Conservation (phyloP, 1,284 basidiomycete species). For the Caloboletus firmus region DNA sequence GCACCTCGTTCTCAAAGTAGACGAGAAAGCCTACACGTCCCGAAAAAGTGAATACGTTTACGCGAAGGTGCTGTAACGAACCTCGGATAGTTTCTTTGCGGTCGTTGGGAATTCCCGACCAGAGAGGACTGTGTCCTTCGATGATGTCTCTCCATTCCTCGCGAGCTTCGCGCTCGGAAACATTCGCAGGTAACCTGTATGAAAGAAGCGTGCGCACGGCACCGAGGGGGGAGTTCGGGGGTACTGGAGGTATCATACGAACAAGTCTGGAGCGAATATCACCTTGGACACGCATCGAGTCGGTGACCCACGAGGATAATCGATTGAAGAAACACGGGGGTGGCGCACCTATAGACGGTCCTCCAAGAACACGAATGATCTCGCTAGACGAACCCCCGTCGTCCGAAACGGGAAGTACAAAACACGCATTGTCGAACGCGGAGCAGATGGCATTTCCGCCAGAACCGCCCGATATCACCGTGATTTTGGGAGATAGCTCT, state of each 20-base stretch:
- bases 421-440: slow-evolving; percentile 69
- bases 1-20: slow-evolving; percentile 84
- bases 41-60: not conserved
- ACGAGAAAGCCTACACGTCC: slow-evolving; percentile 74
- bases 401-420: slow-evolving; percentile 81
- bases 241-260: slow-evolving; percentile 71
- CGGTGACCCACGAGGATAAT: slow-evolving; percentile 8
- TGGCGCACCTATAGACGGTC: slow-evolving; percentile 71
- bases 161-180: slow-evolving; percentile 73
- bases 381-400: slow-evolving; percentile 85
- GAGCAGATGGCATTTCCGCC: slow-evolving; percentile 79
- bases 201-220: slow-evolving; percentile 77
- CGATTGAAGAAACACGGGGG: not conserved
- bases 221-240: slow-evolving; percentile 57
- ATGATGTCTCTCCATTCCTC: slow-evolving; percentile 92
- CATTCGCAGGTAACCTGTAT: slow-evolving; percentile 73
- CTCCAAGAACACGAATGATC: slow-evolving; percentile 81
- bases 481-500: slow-evolving; percentile 41
- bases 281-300: slow-evolving; percentile 43
- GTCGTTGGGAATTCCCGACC: slow-evolving; percentile 89
- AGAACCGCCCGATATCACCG: slow-evolving; percentile 80
- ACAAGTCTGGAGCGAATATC: slow-evolving; percentile 83
- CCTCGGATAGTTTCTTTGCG: slow-evolving; percentile 90
- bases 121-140: slow-evolving; percentile 83
- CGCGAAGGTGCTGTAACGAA: slow-evolving; percentile 29